Base-by-base conservation (phyloP, 2,329 filamentous ascomycete species). In the Drechslerella coelobrocha region DNA sequence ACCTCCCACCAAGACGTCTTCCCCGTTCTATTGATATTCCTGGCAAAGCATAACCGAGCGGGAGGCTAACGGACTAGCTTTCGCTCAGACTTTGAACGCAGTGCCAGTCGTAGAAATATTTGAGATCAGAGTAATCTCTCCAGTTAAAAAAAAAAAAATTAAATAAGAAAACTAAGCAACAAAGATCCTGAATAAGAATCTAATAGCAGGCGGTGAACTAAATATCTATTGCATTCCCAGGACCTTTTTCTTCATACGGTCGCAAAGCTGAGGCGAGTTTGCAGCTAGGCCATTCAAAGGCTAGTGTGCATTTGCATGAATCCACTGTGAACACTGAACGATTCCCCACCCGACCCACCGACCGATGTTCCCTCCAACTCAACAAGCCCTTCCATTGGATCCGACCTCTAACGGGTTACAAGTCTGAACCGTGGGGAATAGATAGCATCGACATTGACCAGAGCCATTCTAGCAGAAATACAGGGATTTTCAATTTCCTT, bases 221-320 rank as follows among this genome's bases (percentile, higher is more conserved):
- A 59, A 59, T 59, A 59, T 59, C 23, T 56, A 56, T 39, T 19
- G 14, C 34, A 2, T 41, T 21, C 39, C 34, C 48, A 31, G 14
- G 26, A 14, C 2, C 26, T 23, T 3, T 19, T 37, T 2, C 2
- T 39, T 53, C 21, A 8, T 27, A 21, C 10, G 10, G 48, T 9
- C 6, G 21, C 8, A 5, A 34, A 37, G 55, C 41, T 59, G 55
- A 34, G 9, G 23, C 23, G 21, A 14, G 5, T 57, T 48, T 57
- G 6, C 6, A 31, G 17, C 55, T 59, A 59, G 23, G 19, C 41
- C 41, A 6, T 50, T 43, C 39, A 12, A 10, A 50, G 55, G 4
- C 37, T 57, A 59, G 55, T 26, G 41, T 12, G 17, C 9, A 59
- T 17, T 43, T 24, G 55, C 55, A 56, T 43, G 55, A 43, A 59